These are phyloP conservation scores for Metschnikowia cubensis DNA, from an alignment of 805 yeast species.

Conservation along the genomic window DNA sequence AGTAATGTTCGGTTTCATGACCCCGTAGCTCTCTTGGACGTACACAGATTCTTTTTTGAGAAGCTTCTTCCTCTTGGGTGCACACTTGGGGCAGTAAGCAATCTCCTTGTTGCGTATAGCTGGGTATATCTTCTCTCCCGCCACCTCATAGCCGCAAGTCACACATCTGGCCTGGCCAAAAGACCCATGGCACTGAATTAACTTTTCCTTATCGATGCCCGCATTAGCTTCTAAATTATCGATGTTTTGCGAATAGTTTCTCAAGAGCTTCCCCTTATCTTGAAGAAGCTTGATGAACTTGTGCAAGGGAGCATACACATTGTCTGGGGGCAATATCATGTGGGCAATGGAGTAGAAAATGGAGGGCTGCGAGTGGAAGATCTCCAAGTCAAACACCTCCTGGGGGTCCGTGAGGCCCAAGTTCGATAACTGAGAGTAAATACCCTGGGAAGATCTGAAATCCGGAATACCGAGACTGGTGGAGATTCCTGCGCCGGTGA, in stretches of 20 bases:
- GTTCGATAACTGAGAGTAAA: slow-evolving; percentile 64
- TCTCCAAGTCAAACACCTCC: slow-evolving; percentile 73
- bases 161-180: slow-evolving; percentile 84
- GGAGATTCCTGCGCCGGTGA: slow-evolving; percentile 93
- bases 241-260: slow-evolving; percentile 89
- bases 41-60: slow-evolving; percentile 24
- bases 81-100: slow-evolving; percentile 72
- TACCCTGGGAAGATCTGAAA: slow-evolving; percentile 84
- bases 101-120: slow-evolving; percentile 56
- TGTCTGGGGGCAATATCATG: slow-evolving; percentile 73
- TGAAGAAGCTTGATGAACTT: slow-evolving; percentile 70
- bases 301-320: slow-evolving; percentile 70
- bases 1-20: slow-evolving; percentile 88
- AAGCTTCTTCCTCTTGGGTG: slow-evolving; percentile 34
- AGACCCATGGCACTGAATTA: slow-evolving; percentile 91
- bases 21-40: slow-evolving; percentile 60
- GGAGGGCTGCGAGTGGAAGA: slow-evolving; percentile 72
- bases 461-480: slow-evolving; percentile 90
- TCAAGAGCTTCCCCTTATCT: slow-evolving; percentile 69
- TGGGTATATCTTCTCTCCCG: slow-evolving; percentile 61
- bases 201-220: slow-evolving; percentile 60
- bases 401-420: slow-evolving; percentile 83
- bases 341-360: slow-evolving; percentile 85
- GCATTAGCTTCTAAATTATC: slow-evolving; percentile 83
- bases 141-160: slow-evolving; percentile 63